phyloP scores from a whole-genome alignment of 116 monocot species.

The Trichopus zeylanicus region DNA sequence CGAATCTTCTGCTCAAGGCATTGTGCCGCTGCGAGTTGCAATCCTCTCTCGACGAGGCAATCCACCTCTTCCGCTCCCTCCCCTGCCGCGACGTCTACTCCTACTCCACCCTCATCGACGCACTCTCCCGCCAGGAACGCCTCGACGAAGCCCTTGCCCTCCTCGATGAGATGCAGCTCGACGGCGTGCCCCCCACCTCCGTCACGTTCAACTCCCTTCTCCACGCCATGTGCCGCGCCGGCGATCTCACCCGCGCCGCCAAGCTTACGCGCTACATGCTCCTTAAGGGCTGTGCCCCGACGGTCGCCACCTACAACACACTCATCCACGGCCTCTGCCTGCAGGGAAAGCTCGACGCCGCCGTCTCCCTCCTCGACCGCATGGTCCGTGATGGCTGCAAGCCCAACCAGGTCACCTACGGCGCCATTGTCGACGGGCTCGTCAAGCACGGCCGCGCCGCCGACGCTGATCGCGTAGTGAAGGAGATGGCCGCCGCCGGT shows the following conservation, averaged over 20 bases:
- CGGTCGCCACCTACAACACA: slow-evolving; percentile 73
- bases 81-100: slow-evolving; percentile 39
- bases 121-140: slow-evolving; percentile 27
- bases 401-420: slow-evolving; percentile 68
- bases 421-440: slow-evolving; percentile 59
- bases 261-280: slow-evolving; percentile 63
- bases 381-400: slow-evolving; percentile 43
- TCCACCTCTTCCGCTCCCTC: slow-evolving; percentile 42
- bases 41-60: slow-evolving; percentile 14
- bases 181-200: slow-evolving; percentile 41
- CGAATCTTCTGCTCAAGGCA: slow-evolving; percentile 58
- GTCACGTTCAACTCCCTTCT: slow-evolving; percentile 66
- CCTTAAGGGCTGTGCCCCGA: slow-evolving; percentile 74
- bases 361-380: slow-evolving; percentile 36
- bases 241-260: slow-evolving; percentile 46
- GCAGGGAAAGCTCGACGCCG: slow-evolving; percentile 42
- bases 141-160: slow-evolving; percentile 62
- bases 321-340: slow-evolving; percentile 65
- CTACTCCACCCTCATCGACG: slow-evolving; percentile 63
- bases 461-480: slow-evolving; percentile 41
- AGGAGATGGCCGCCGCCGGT: slow-evolving; percentile 38
- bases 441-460: slow-evolving; percentile 32
- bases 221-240: slow-evolving; percentile 29
- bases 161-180: slow-evolving; percentile 76
- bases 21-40: slow-evolving; percentile 28